Base-by-base conservation (phyloP, 2,329 filamentous ascomycete species). In the Emydomyces testavorans region DNA sequence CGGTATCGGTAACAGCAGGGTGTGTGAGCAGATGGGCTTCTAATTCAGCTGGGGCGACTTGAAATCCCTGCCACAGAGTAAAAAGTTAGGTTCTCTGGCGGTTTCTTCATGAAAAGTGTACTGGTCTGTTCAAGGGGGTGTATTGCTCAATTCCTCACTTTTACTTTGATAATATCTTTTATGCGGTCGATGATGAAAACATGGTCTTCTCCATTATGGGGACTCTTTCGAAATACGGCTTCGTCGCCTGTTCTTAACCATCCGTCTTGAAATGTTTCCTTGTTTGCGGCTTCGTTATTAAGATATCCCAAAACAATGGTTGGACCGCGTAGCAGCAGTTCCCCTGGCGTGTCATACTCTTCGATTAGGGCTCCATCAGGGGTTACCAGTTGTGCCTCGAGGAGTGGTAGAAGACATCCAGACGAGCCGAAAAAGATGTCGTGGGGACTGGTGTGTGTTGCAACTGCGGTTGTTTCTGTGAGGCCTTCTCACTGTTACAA, bases 251-350 rank as follows among this genome's bases (percentile, higher is more conserved):
- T 62, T 4, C 57, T 45, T 23, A 63, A 32, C 60, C 60, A 63
- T 2, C 54, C 52, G 21, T 59, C 52, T 16, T 55, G 48, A 57
- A 83, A 92, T 0, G 85, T 88, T 61, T 88, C 83, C 38, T 73
- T 70, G 10, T 80, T 88, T 2, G 86, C 85, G 57, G 81, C 78
- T 48, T 82, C 78, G 59, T 92, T 89, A 65, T 89, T 82, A 37
- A 90, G 70, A 57, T 93, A 93, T 0, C 86, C 86, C 1, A 90
- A 66, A 0, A 82, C 78, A 1, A 89, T 76, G 0, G 78, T 78
- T 0, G 85, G 85, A 0, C 76, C 77, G 60, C 85, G 83, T 21
- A 90, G 75, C 21, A 83, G 72, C 7, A 93, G 73, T 63, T 93
- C 86, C 31, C 86, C 86, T 0, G 80, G 81, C 46, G 76, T 75